Conservation (phyloP, 2,329 filamentous ascomycete species). For the Pseudogymnoascus sp. region DNA sequence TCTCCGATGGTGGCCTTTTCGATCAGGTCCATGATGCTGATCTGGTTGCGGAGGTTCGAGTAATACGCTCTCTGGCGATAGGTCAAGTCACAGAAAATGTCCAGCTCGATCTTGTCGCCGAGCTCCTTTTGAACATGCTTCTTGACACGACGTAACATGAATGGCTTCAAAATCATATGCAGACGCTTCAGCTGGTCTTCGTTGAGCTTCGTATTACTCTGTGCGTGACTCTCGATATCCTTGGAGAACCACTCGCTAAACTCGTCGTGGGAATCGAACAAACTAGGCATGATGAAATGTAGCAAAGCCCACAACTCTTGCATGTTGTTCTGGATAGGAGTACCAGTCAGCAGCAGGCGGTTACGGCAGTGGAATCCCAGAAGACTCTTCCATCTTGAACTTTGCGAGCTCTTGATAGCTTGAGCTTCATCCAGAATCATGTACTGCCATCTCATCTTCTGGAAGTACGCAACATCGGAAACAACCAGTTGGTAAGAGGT, state of each 20-base stretch:
- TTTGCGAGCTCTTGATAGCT: slow-evolving; percentile 95
- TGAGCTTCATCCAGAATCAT: slow-evolving; percentile 99
- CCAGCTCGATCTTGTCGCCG: slow-evolving; percentile 95
- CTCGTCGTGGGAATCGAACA: slow-evolving; percentile 90
- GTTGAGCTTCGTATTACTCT: slow-evolving; percentile 98
- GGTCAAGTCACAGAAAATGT: slow-evolving; percentile 93
- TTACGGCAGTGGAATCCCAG: slow-evolving; percentile 94
- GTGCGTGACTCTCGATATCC: slow-evolving; percentile 94
- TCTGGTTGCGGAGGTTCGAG: slow-evolving; percentile 84
- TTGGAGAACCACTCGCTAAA: slow-evolving; percentile 94
- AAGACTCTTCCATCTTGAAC: slow-evolving; percentile 93
- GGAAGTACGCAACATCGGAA: slow-evolving; percentile 92
- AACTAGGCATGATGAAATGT: slow-evolving; percentile 99
- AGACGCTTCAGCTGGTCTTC: slow-evolving; percentile 94
- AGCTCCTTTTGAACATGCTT: slow-evolving; percentile 99
- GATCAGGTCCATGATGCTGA: slow-evolving; percentile 96
- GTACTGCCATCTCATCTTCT: slow-evolving; percentile 99
- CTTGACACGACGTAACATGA: slow-evolving; percentile 99
- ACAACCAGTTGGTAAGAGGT: slow-evolving; percentile 98
- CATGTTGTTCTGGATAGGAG: slow-evolving; percentile 99
- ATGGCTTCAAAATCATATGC: slow-evolving; percentile 98
- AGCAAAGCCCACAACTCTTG: slow-evolving; percentile 95
- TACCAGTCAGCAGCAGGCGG: slow-evolving; percentile 85
- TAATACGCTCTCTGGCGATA: slow-evolving; percentile 95
- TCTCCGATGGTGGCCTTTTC: slow-evolving; percentile 94